phyloP scores from a whole-genome alignment of 2,329 filamentous ascomycete species.

The Diaporthe citriasiana region DNA sequence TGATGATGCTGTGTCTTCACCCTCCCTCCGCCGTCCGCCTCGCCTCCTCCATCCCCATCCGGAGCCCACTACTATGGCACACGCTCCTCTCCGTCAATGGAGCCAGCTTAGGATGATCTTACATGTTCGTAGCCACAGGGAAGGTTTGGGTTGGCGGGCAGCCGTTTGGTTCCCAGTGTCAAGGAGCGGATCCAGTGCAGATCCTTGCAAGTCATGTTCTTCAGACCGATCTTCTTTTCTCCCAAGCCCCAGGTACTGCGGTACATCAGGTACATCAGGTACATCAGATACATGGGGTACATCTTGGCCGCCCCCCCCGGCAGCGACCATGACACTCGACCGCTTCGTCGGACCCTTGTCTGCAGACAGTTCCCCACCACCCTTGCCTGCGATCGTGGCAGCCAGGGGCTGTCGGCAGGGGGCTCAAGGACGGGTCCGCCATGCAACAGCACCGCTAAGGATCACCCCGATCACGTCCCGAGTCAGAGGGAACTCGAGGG shows the following conservation, averaged over 20 bases:
- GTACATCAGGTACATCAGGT: conserved; percentile 7
- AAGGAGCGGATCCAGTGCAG: conserved; percentile 34
- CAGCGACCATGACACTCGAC: conserved; percentile 27
- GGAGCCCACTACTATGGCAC: not conserved
- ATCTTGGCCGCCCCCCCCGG: conserved; percentile 14
- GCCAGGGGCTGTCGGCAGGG: conserved; percentile 40
- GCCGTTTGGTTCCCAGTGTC: conserved; percentile 37
- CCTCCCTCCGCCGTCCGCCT: not conserved
- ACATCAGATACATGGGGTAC: conserved; percentile 11
- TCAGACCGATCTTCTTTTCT: conserved; percentile 30
- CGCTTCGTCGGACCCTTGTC: conserved; percentile 39
- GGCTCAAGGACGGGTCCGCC: conserved; percentile 42
- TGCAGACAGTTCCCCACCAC: conserved; percentile 41
- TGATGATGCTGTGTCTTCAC: not conserved
- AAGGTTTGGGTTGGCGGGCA: conserved; percentile 37
- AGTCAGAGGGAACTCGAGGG: conserved; percentile 50
- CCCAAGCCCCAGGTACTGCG: not conserved
- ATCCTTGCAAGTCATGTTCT: conserved; percentile 40
- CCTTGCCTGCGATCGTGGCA: conserved; percentile 37
- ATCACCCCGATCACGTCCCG: conserved; percentile 55
- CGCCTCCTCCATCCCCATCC: not conserved
- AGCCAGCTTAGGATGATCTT: conserved; percentile 38
- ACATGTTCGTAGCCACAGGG: conserved; percentile 32
- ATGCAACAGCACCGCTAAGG: conserved; percentile 49
- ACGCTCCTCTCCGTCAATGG: conserved; percentile 5